Percentiles rank a stretch among this genome's conserved stretches.
phyloP scores from a whole-genome alignment of 108 stramenopile genomes.

The Fistulifera solaris region DNA sequence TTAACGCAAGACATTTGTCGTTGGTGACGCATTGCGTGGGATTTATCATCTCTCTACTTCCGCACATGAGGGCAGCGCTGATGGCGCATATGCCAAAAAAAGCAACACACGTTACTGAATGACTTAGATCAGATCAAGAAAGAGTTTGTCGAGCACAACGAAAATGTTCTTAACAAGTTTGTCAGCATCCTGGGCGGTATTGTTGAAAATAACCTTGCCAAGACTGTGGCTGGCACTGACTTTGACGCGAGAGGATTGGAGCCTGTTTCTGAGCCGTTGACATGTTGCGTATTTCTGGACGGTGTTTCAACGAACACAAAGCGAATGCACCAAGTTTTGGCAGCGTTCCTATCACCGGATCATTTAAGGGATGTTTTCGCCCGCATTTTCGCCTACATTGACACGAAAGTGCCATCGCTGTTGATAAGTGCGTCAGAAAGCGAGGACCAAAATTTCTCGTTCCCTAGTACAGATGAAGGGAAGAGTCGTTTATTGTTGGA shows the following conservation, averaged over 20 bases:
- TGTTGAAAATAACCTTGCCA: conserved; percentile 76
- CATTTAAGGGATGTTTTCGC: conserved; percentile 90
- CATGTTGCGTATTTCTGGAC: conserved; percentile 77
- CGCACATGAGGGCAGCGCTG: conserved; percentile 88
- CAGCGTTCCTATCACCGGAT: conserved; percentile 75
- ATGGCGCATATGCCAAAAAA: conserved; percentile 84
- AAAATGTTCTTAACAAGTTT: conserved; percentile 91
- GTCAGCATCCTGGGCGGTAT: conserved; percentile 93
- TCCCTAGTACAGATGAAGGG: conserved; percentile 63
- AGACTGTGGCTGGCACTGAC: conserved; percentile 52
- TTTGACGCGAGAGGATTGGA: conserved; percentile 54
- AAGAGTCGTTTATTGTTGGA: conserved; percentile 62
- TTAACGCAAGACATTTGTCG: conserved; percentile 93
- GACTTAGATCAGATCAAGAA: conserved; percentile 88
- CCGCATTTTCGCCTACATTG: conserved; percentile 85
- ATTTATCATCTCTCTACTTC: conserved; percentile 75
- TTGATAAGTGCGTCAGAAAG: conserved; percentile 42
- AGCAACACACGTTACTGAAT: conserved; percentile 83
- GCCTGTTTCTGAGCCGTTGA: conserved; percentile 10
- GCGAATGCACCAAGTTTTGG: conserved; percentile 93
- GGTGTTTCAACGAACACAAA: conserved; percentile 77
- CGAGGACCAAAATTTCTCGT: conserved; percentile 24
- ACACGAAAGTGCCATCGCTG: conserved; percentile 61
- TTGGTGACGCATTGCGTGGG: conserved; percentile 87
- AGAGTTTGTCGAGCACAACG: conserved; percentile 84